A percentile compares a stretch with the other conserved stretches of the same genome.
These are phyloP conservation scores for Eimeria praecox DNA, from an alignment of 169 alveolate species.

Conservation along the genomic window DNA sequence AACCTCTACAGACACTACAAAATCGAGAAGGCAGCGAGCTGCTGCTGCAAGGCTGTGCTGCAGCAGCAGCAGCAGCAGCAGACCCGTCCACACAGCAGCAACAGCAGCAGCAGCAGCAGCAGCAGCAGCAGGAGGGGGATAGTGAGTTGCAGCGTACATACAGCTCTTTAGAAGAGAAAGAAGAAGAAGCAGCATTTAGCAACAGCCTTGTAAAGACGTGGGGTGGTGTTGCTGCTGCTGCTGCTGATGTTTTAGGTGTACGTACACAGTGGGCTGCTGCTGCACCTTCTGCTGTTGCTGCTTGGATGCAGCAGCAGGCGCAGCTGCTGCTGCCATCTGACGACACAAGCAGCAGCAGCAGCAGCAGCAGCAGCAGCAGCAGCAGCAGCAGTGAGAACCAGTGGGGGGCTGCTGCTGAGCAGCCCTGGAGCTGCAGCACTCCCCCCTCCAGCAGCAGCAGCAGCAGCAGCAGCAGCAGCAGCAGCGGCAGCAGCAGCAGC, in stretches of 20 bases:
- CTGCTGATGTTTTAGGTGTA: not conserved
- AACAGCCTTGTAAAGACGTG: not conserved
- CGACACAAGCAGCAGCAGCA: conserved; percentile 32
- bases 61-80: too few relatives aligned
- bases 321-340: conserved; percentile 17
- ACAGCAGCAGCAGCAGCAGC: conserved; percentile 2
- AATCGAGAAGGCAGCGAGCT: not conserved
- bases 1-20: not conserved
- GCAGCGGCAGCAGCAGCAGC: conserved; percentile 42
- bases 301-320: conserved; percentile 64
- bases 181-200: not conserved
- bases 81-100: not conserved
- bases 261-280: not conserved
- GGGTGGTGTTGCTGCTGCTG: conserved; percentile 1
- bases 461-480: conserved; percentile 13
- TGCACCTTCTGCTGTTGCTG: not conserved
- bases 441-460: not conserved
- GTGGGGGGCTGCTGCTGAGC: not conserved
- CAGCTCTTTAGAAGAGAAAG: not conserved
- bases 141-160: not conserved
- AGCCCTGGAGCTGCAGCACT: conserved; percentile 2
- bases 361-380: conserved; percentile 47
- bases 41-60: not conserved
- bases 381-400: not conserved
- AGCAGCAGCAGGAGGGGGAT: conserved; percentile 51